A percentile compares a stretch with the other conserved stretches of the same genome.
Conservation (phyloP, 2,329 filamentous ascomycete species). For the Colletotrichum tofieldiae region DNA sequence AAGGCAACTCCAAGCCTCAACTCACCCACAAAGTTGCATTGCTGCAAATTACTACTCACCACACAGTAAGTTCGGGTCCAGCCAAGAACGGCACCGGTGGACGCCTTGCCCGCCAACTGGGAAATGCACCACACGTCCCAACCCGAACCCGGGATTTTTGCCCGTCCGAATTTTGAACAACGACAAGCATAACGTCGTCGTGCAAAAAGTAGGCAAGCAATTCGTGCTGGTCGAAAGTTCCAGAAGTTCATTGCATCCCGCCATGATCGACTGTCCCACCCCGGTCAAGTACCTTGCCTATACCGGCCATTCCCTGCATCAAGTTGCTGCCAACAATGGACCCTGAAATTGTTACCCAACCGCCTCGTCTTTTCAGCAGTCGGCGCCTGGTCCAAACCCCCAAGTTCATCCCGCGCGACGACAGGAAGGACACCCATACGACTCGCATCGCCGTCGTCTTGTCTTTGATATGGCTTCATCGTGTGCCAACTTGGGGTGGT, state of each 20-base stretch:
- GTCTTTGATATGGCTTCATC: not conserved
- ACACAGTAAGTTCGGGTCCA: not conserved
- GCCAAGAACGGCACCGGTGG: not conserved
- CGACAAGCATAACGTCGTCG: constrained; percentile 1
- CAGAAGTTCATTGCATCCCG: constrained; percentile 14
- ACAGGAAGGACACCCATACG: not conserved
- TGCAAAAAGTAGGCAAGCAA: not conserved
- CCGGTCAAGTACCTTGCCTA: constrained; percentile 7
- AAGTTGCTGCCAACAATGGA: constrained; percentile 20
- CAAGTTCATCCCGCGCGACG: not conserved
- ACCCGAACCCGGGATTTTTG: not conserved
- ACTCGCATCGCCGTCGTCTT: not conserved
- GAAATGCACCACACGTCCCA: not conserved
- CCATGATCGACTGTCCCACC: constrained; percentile 11
- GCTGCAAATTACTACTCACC: not conserved
- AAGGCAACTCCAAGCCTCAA: constrained; percentile 18
- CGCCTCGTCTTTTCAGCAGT: constrained; percentile 12
- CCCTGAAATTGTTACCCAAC: constrained; percentile 25
- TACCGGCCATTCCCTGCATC: constrained; percentile 25
- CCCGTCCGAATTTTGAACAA: not conserved
- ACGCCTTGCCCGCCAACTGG: not conserved
- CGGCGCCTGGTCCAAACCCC: not conserved
- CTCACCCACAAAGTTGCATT: not conserved
- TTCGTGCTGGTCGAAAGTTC: constrained; percentile 24
- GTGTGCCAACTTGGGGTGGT: not conserved